Evolutionary conservation across 75 land plant species (phyloP).

Genomic region (Cunninghamia lanceolata): DNA sequence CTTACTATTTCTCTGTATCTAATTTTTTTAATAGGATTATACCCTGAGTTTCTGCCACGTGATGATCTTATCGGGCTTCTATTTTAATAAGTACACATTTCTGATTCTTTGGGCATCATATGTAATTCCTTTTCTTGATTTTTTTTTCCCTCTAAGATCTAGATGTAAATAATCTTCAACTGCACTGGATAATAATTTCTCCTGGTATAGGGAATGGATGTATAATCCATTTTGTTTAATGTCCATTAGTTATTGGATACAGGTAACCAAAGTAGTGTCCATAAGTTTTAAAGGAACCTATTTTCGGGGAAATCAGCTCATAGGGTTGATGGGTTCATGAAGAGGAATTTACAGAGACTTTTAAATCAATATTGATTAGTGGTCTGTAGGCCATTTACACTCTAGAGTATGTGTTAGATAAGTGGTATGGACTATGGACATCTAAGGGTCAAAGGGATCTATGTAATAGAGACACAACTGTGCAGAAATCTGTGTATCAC

Average conservation of each 20-base stretch:
- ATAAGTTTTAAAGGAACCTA: neutral
- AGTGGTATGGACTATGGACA: neutral
- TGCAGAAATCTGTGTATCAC: neutral
- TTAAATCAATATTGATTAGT: neutral
- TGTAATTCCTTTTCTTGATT: no score
- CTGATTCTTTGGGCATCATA: no score
- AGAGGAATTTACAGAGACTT: neutral
- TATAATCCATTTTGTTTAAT: neutral
- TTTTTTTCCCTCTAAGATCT: neutral
- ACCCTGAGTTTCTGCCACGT: neutral
- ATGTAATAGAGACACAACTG: neutral
- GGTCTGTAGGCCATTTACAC: neutral
- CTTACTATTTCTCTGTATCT: neutral
- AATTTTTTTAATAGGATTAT: no score
- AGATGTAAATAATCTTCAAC: neutral
- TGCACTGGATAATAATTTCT: neutral
- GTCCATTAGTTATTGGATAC: neutral
- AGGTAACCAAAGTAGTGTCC: neutral
- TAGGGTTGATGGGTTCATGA: neutral
- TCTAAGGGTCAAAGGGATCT: neutral
- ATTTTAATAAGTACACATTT: no score
- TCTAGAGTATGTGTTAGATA: neutral
- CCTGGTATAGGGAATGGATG: neutral
- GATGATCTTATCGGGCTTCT: neutral
- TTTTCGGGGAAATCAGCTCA: neutral